These are phyloP conservation scores for Phytophthora pisi DNA, from an alignment of 352 stramenopile species.

Conservation along the genomic window DNA sequence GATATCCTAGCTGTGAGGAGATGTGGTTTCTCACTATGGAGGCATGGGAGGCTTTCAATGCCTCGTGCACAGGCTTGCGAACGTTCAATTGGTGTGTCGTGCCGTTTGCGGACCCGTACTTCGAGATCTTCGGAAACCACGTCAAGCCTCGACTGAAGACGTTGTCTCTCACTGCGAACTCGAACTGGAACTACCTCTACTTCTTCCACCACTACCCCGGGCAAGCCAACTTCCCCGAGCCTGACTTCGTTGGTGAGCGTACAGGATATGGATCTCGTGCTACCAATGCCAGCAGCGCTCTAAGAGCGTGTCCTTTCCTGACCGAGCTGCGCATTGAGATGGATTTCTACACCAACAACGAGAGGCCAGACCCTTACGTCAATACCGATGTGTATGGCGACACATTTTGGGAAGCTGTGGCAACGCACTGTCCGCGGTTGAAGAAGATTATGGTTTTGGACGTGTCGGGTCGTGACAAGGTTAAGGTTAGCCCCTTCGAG, in stretches of 20 bases:
- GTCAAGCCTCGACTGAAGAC: conserved; percentile 28
- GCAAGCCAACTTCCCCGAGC: background rate
- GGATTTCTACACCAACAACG: background rate
- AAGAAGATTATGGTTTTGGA: conserved; percentile 19
- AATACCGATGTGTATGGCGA: conserved; percentile 6
- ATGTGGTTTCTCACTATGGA: conserved; percentile 23
- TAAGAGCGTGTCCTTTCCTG: background rate
- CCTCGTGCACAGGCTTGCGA: conserved; percentile 19
- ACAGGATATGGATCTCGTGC: conserved; percentile 10
- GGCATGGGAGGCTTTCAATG: conserved; percentile 28
- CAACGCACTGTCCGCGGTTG: background rate
- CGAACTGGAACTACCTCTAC: conserved; percentile 29
- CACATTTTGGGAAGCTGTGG: conserved; percentile 12
- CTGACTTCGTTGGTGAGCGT: background rate
- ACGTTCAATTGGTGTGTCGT: conserved; percentile 29
- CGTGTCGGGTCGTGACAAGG: conserved; percentile 9
- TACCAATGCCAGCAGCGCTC: background rate
- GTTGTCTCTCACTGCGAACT: conserved; percentile 27
- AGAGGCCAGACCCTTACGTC: background rate
- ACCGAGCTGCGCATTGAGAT: background rate
- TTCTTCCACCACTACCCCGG: conserved; percentile 26
- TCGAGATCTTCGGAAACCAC: conserved; percentile 32
- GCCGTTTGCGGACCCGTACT: conserved; percentile 37
- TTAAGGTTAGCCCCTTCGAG: conserved; percentile 24
- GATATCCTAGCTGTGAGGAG: conserved; percentile 9